phyloP scores from a whole-genome alignment of 441 rosid genomes.

The Pelargonium australe region DNA sequence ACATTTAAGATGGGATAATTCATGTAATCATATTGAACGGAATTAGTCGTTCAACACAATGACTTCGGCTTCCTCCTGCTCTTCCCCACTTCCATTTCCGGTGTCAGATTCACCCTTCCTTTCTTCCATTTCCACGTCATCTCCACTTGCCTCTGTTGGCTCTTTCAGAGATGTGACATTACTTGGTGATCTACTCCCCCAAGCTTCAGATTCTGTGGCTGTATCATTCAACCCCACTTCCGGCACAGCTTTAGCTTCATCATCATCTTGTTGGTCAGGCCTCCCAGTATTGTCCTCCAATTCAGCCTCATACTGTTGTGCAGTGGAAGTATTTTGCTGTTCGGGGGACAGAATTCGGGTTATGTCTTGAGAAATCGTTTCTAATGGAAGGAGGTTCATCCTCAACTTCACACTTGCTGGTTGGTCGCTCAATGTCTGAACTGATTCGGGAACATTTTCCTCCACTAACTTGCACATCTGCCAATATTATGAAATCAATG shows the following conservation, averaged over 20 bases:
- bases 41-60: slow-evolving; percentile 37
- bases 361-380: slow-evolving; percentile 33
- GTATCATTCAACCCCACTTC: slow-evolving; percentile 17
- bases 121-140: slow-evolving; percentile 22
- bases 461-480: slow-evolving; percentile 67
- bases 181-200: not conserved
- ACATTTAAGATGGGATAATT: no score
- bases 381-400: slow-evolving; percentile 45
- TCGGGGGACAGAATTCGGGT: slow-evolving; percentile 37
- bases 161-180: slow-evolving; percentile 13
- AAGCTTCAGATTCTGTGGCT: slow-evolving; percentile 4
- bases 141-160: not conserved
- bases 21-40: no score
- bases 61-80: slow-evolving; percentile 20
- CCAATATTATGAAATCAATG: slow-evolving; percentile 16
- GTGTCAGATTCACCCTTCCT: slow-evolving; percentile 17
- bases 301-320: slow-evolving; percentile 20
- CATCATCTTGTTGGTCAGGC: slow-evolving; percentile 17
- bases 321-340: slow-evolving; percentile 18
- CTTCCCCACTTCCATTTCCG: slow-evolving; percentile 14
- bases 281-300: slow-evolving; percentile 16
- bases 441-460: slow-evolving; percentile 41
- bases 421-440: slow-evolving; percentile 35
- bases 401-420: slow-evolving; percentile 40
- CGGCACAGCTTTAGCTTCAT: slow-evolving; percentile 3